Base-by-base conservation (phyloP, 2,329 filamentous ascomycete species). In the Endoconidiophora laricicola region DNA sequence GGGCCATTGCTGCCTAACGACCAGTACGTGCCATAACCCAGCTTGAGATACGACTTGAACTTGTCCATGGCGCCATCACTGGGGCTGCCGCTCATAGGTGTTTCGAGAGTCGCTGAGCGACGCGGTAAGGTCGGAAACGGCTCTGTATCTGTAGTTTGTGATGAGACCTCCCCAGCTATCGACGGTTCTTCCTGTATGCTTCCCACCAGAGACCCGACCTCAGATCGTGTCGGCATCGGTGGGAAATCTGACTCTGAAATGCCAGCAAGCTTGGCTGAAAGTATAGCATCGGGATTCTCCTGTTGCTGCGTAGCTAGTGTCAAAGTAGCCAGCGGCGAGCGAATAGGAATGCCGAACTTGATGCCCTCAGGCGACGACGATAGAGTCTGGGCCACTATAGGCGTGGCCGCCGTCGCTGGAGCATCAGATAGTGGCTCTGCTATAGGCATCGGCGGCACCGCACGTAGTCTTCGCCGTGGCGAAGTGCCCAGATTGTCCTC, bases 11-110 rank as follows among this genome's bases (percentile, higher is more conserved):
- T 22, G 20, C 33, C 40, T 2, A 52, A 2, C 52, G 57, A 69
- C 78, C 78, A 81, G 56, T 79, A 78, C n/a, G 74, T 79, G 24
- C 78, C 78, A 56, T 81, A 81, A 3, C 78, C 78, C 46, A 81
- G 63, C 58, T 79, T 84, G 47, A 85, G 68, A 57, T 78, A 82
- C 55, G 71, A 74, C 58, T 80, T 71, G 57, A 80, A 69, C 50
- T 69, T 76, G 56, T 74, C 71, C 54, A 76, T 62, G 18, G 66
- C 66, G 6, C 65, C 63, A 24, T 63, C 63, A 3, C 67, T 65
- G 50, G 48, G 6, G 22, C 47, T 46, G 10, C 26, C 37, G 22
- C 18, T 26, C 46, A 44, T 29, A 14, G 51, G 39, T 1, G 26
- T 49, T 14, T 46, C 44, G 9, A 24, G 29, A 22, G 10, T 38